Conservation (phyloP, 768 basidiomycete genomes). For the Russula foetens region DNA sequence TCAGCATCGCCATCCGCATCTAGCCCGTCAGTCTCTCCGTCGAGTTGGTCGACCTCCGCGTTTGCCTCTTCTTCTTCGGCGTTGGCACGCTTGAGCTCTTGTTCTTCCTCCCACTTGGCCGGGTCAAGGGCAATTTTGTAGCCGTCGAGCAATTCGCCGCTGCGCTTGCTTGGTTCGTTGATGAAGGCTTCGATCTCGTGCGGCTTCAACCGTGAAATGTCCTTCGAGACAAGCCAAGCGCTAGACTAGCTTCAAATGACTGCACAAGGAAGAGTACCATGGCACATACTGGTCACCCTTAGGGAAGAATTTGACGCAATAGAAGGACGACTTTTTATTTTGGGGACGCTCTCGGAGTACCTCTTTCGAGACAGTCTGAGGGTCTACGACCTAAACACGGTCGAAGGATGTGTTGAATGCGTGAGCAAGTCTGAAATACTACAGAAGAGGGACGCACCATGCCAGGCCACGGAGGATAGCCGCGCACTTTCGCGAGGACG, state of each 20-base stretch:
- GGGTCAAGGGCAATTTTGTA: slow-evolving; percentile 75
- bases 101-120: slow-evolving; percentile 51
- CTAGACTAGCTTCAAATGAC: slow-evolving; percentile 33
- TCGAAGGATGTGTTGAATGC: slow-evolving; percentile 3
- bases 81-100: slow-evolving; percentile 28
- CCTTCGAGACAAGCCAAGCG: slow-evolving; percentile 76
- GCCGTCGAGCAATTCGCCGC: slow-evolving; percentile 64
- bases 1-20: slow-evolving; percentile 43
- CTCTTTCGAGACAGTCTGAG: slow-evolving; percentile 46
- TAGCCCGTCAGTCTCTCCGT: slow-evolving; percentile 39
- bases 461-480: slow-evolving; percentile 92
- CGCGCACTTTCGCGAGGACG: slow-evolving; percentile 89
- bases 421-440: slow-evolving; percentile 12
- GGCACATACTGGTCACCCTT: slow-evolving; percentile 82
- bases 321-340: slow-evolving; percentile 61
- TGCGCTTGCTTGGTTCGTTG: slow-evolving; percentile 66
- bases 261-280: slow-evolving; percentile 9
- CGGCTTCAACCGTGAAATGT: slow-evolving; percentile 67
- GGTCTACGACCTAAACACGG: slow-evolving; percentile 68
- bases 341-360: slow-evolving; percentile 68
- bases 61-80: slow-evolving; percentile 43
- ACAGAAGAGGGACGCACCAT: slow-evolving; percentile 54
- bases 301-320: slow-evolving; percentile 86
- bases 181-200: slow-evolving; percentile 84
- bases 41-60: slow-evolving; percentile 60